These are phyloP conservation scores for Penicillium tannophilum DNA, from an alignment of 495 filamentous ascomycete species.

Conservation along the genomic window DNA sequence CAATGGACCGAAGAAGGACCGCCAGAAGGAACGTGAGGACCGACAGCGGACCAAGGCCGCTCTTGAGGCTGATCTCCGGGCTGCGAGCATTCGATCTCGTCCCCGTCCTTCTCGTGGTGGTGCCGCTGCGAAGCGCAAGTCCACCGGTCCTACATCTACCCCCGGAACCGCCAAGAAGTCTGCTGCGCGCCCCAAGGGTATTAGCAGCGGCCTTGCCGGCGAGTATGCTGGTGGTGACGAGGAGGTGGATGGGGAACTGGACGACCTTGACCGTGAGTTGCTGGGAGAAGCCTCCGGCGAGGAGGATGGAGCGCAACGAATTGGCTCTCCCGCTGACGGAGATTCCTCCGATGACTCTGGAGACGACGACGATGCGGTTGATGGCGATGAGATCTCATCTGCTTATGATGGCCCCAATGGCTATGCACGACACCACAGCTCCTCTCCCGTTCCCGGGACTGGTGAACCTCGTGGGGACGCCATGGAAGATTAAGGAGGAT, in stretches of 20 bases:
- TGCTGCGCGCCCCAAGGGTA: conserved; percentile 36
- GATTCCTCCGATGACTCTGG: conserved; percentile 36
- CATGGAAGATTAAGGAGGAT: conserved; percentile 34
- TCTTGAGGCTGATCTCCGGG: conserved; percentile 29
- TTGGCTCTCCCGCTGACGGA: conserved; percentile 25
- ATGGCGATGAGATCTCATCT: conserved; percentile 47
- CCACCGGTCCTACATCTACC: conserved; percentile 29
- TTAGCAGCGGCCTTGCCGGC: conserved; percentile 29
- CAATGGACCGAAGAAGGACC: conserved; percentile 48
- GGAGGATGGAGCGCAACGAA: conserved; percentile 35
- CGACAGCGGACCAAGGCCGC: conserved; percentile 37
- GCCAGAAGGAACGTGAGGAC: conserved; percentile 47
- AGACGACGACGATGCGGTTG: conserved; percentile 36
- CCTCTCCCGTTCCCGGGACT: conserved; percentile 30
- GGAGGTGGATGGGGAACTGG: conserved; percentile 47
- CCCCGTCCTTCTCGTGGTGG: conserved; percentile 22
- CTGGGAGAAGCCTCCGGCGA: conserved; percentile 52
- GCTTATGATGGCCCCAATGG: conserved; percentile 45
- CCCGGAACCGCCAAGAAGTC: conserved; percentile 29
- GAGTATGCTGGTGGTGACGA: conserved; percentile 30
- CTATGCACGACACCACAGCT: conserved; percentile 42
- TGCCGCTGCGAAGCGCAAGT: conserved; percentile 41
- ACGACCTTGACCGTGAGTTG: conserved; percentile 55
- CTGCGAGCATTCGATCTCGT: conserved; percentile 24
- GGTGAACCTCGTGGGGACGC: conserved; percentile 27